Conservation (phyloP, 1,284 basidiomycete species). For the Apiotrichum siamense region DNA sequence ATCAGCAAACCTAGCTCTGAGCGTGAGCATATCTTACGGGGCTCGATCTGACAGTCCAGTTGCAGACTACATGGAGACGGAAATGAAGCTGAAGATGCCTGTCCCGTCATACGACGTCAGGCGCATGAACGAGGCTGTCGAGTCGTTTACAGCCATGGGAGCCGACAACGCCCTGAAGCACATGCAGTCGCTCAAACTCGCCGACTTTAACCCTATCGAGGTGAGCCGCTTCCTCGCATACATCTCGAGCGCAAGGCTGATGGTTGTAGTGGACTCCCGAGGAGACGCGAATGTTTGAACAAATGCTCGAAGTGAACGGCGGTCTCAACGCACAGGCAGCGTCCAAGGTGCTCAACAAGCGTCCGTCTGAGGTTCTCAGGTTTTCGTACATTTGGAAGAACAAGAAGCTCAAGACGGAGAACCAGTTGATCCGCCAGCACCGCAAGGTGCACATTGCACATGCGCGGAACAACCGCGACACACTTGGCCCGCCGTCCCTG, state of each 20-base stretch:
- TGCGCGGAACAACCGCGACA: constrained; percentile 34
- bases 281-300: constrained; percentile 29
- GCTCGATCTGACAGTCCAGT: constrained; percentile 19
- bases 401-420: constrained; percentile 40
- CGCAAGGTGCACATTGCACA: constrained; percentile 34
- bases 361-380: constrained; percentile 40
- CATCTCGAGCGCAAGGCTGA: constrained; percentile 6
- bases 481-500: constrained; percentile 38
- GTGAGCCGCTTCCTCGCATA: constrained; percentile 18
- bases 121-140: constrained; percentile 29
- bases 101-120: constrained; percentile 36
- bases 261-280: constrained; percentile 28
- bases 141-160: constrained; percentile 26
- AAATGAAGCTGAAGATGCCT: constrained; percentile 25
- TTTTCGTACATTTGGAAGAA: constrained; percentile 48
- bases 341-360: constrained; percentile 31
- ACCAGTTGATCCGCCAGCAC: constrained; percentile 41
- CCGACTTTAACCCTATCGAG: constrained; percentile 32
- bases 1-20: constrained; percentile 30
- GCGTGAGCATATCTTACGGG: constrained; percentile 18
- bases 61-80: constrained; percentile 32
- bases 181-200: constrained; percentile 24
- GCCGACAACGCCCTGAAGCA: constrained; percentile 24
- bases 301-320: constrained; percentile 36
- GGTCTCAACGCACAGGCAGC: constrained; percentile 43